These are phyloP conservation scores for Colletotrichum sp. DNA, from an alignment of 2,329 filamentous ascomycete species.

Conservation along the genomic window DNA sequence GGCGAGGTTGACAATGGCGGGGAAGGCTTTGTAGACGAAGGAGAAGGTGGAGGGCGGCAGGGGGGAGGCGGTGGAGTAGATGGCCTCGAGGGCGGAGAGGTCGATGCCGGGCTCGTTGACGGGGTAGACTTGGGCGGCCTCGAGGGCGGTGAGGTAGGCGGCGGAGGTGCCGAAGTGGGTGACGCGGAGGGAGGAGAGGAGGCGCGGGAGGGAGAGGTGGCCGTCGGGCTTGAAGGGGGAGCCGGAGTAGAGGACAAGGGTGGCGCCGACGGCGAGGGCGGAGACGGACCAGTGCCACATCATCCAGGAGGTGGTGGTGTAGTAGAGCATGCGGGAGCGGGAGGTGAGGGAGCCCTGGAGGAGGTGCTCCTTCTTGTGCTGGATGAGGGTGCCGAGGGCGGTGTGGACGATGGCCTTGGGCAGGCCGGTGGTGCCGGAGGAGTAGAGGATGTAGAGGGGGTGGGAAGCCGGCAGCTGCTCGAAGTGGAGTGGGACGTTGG, in stretches of 20 bases:
- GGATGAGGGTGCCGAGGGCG: slow-evolving; percentile 85
- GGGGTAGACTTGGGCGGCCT: slow-evolving; percentile 75
- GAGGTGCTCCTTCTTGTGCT: slow-evolving; percentile 96
- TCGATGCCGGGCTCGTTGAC: slow-evolving; percentile 56
- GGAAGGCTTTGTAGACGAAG: slow-evolving; percentile 88
- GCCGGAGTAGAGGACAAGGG: slow-evolving; percentile 88
- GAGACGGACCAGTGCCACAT: slow-evolving; percentile 99
- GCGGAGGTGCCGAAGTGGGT: slow-evolving; percentile 96
- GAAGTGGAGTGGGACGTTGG: slow-evolving; percentile 63
- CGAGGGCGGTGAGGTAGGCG: slow-evolving; percentile 89
- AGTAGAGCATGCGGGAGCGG: slow-evolving; percentile 83
- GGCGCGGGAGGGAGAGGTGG: slow-evolving; percentile 79
- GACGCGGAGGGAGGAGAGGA: slow-evolving; percentile 81
- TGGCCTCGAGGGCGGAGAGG: slow-evolving; percentile 74
- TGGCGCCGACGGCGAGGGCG: slow-evolving; percentile 81
- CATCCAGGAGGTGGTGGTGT: slow-evolving; percentile 97
- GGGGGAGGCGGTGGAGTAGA: slow-evolving; percentile 94
- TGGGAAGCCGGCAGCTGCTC: slow-evolving; percentile 83
- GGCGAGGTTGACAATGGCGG: slow-evolving; percentile 79
- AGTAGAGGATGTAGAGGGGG: slow-evolving; percentile 93
- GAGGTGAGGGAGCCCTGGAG: slow-evolving; percentile 83
- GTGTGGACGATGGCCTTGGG: slow-evolving; percentile 97
- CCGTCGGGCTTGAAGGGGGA: slow-evolving; percentile 85
- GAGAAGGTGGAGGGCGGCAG: slow-evolving; percentile 91
- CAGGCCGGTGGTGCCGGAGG: slow-evolving; percentile 83